Evolutionary conservation across 768 basidiomycete genomes (phyloP).

Genomic region (Termitomyces sp.): DNA sequence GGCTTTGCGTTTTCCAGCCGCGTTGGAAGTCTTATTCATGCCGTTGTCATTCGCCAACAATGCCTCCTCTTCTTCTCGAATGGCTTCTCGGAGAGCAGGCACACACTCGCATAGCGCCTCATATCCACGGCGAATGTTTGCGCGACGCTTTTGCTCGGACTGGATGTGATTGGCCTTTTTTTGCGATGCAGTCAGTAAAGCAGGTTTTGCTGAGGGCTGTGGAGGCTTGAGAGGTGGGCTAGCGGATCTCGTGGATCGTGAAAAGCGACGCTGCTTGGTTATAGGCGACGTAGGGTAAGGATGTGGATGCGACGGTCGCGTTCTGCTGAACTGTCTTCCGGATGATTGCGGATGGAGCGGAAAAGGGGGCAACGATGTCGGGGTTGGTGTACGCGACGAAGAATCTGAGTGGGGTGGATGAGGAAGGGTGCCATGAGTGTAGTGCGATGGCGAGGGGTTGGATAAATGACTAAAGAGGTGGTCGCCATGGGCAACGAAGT

Average conservation of each 20-base stretch:
- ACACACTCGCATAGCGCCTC: slow-evolving; percentile 83
- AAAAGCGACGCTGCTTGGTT: slow-evolving; percentile 3
- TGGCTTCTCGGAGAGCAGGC: slow-evolving; percentile 76
- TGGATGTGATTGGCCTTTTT: slow-evolving; percentile 94
- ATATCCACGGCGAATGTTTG: slow-evolving; percentile 85
- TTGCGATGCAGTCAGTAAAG: slow-evolving; percentile 73
- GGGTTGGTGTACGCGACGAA: slow-evolving; percentile 18
- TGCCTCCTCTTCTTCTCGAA: slow-evolving; percentile 63
- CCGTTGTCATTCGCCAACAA: slow-evolving; percentile 16
- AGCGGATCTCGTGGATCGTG: slow-evolving; percentile 4
- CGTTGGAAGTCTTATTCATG: slow-evolving; percentile 14
- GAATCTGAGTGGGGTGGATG: slow-evolving; percentile 14
- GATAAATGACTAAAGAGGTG: slow-evolving; percentile 3
- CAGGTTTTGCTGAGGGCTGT: slow-evolving; percentile 25
- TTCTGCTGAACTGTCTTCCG: slow-evolving; percentile 8
- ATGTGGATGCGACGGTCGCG: slow-evolving; percentile 12
- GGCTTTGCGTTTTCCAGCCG: slow-evolving; percentile 35
- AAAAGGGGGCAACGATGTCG: slow-evolving; percentile 15
- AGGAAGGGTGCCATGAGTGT: slow-evolving; percentile 3
- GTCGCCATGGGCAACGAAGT: slow-evolving; percentile 4
- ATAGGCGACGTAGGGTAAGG: slow-evolving; percentile 13
- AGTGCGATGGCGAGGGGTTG: slow-evolving; percentile 9
- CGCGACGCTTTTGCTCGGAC: slow-evolving; percentile 89
- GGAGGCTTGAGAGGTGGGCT: slow-evolving; percentile 4
- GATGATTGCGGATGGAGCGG: slow-evolving; percentile 8